Evolutionary conservation across 2,329 filamentous ascomycete genomes (phyloP).

Genomic region (Decorospora gaudefroyi): DNA sequence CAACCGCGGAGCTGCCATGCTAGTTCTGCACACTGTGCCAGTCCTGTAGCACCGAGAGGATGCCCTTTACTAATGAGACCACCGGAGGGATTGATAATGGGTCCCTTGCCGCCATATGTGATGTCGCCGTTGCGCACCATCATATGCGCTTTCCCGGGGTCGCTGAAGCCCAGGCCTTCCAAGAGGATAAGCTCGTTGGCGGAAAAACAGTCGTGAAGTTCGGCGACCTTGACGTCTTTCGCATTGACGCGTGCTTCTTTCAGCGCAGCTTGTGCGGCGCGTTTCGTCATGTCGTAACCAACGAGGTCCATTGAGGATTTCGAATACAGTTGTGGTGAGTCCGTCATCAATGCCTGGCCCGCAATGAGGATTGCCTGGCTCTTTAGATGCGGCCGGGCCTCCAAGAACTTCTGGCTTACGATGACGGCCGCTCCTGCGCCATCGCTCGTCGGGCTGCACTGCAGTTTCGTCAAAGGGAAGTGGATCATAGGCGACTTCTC

Average conservation of each 20-base stretch:
- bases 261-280: constrained; percentile 69
- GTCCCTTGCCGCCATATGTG: constrained; percentile 75
- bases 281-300: constrained; percentile 81
- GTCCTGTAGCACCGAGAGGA: constrained; percentile 85
- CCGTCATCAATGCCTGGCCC: constrained; percentile 82
- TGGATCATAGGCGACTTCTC: constrained; percentile 75
- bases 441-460: constrained; percentile 94
- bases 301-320: constrained; percentile 82
- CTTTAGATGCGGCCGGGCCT: constrained; percentile 77
- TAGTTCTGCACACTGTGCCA: constrained; percentile 91
- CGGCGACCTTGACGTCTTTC: constrained; percentile 77
- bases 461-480: constrained; percentile 87
- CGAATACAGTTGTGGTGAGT: constrained; percentile 77
- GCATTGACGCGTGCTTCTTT: constrained; percentile 70
- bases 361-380: constrained; percentile 82
- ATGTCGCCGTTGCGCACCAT: constrained; percentile 85
- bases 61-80: constrained; percentile 95
- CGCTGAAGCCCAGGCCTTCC: constrained; percentile 77
- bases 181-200: constrained; percentile 90
- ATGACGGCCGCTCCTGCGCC: constrained; percentile 86
- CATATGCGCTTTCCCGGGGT: constrained; percentile 84
- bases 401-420: constrained; percentile 85
- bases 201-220: constrained; percentile 95
- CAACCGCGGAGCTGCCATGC: constrained; percentile 94
- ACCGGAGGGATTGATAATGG: constrained; percentile 88